These are phyloP conservation scores for Paraconiothyrium brasiliense DNA, from an alignment of 2,329 filamentous ascomycete species.

Conservation along the genomic window DNA sequence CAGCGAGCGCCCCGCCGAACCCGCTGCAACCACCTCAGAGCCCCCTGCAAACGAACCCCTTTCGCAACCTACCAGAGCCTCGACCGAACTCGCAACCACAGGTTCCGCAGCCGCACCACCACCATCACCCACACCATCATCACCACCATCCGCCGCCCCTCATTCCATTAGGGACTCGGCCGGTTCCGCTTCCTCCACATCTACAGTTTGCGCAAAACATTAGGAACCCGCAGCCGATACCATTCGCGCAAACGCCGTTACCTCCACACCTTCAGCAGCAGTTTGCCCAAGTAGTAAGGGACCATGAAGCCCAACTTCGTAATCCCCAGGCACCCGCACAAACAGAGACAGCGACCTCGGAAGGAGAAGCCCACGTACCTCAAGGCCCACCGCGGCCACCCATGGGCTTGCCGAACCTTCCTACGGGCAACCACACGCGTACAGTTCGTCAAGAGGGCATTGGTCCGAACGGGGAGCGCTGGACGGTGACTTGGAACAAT, in stretches of 20 bases:
- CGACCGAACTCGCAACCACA: slow-evolving; percentile 41
- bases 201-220: not conserved
- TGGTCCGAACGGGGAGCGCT: slow-evolving; percentile 62
- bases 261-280: slow-evolving; percentile 8
- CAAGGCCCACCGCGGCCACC: slow-evolving; percentile 16
- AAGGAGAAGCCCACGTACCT: slow-evolving; percentile 19
- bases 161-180: slow-evolving; percentile 20
- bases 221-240: too few relatives aligned
- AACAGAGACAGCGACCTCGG: slow-evolving; percentile 21
- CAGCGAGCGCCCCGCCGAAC: slow-evolving; percentile 51
- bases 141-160: slow-evolving; percentile 25
- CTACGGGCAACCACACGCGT: slow-evolving; percentile 42
- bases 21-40: slow-evolving; percentile 39
- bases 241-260: not conserved
- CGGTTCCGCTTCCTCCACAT: slow-evolving; percentile 3
- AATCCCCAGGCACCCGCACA: slow-evolving; percentile 17
- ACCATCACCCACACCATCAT: slow-evolving; percentile 23
- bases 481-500: slow-evolving; percentile 63
- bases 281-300: slow-evolving; percentile 19
- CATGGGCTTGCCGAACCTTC: slow-evolving; percentile 22
- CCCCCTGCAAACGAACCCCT: slow-evolving; percentile 43
- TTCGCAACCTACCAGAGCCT: slow-evolving; percentile 37
- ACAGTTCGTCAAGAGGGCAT: slow-evolving; percentile 61
- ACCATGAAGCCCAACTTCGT: slow-evolving; percentile 23
- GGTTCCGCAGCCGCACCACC: slow-evolving; percentile 27